These are phyloP conservation scores for Picea engelmannii DNA, from an alignment of 83 land plant species.

Conservation along the genomic window DNA sequence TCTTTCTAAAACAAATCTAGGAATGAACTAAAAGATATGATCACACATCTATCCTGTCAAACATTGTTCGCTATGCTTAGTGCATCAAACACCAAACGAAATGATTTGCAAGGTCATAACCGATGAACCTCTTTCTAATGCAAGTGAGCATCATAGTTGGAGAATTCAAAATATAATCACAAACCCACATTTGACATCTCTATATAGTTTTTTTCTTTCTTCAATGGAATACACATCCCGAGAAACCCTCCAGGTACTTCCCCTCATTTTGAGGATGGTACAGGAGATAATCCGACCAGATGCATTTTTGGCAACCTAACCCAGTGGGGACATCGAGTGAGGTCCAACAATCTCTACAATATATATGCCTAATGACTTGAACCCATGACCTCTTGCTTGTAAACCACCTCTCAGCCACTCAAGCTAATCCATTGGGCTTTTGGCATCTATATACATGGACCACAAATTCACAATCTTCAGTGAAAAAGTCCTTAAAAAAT, in stretches of 20 bases:
- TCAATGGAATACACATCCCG: no score
- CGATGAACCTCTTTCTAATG: neutral
- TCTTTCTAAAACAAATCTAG: neutral
- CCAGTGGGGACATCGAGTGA: no score
- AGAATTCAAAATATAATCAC: neutral
- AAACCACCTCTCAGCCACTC: no score
- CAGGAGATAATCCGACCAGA: no score
- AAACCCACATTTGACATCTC: neutral
- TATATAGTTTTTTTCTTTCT: neutral
- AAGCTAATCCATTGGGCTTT: no score
- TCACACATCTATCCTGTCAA: neutral
- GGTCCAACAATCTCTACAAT: no score
- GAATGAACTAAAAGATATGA: neutral
- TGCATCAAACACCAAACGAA: neutral
- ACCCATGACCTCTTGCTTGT: no score
- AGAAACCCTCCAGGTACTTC: no score
- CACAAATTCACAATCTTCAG: neutral
- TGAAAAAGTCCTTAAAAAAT: neutral
- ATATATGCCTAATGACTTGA: no score
- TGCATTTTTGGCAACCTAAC: no score
- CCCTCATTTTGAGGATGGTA: no score
- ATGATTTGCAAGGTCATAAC: neutral
- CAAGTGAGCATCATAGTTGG: neutral
- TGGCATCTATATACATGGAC: no score
- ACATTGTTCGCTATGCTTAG: neutral